Evolutionary conservation across 257 asterid genomes (phyloP).

Genomic region (Thymus mandschuricus): DNA sequence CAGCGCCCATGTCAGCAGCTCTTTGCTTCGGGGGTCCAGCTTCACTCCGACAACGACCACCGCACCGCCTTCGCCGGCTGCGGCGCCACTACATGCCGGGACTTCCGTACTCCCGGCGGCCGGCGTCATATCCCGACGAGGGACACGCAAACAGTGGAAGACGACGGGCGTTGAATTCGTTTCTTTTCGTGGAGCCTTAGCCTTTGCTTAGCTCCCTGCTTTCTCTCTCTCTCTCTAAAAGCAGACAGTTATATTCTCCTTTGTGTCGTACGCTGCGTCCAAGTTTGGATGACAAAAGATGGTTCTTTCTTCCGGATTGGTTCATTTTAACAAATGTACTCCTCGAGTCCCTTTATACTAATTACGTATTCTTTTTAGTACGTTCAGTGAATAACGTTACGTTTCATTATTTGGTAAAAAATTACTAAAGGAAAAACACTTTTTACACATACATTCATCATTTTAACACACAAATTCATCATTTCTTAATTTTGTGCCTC

Average conservation of each 20-base stretch:
- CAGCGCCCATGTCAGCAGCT: conserved; percentile 86
- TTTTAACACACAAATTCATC: background rate
- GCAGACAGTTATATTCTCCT: conserved; percentile 24
- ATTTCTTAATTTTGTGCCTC: too few species aligned
- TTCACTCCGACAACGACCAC: conserved; percentile 81
- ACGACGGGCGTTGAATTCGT: conserved; percentile 24
- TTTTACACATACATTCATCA: background rate
- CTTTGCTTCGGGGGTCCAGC: conserved; percentile 68
- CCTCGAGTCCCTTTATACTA: background rate
- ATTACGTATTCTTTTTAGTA: background rate
- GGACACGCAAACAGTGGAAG: conserved; percentile 18
- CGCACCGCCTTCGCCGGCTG: conserved; percentile 38
- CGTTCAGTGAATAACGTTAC: too few species aligned
- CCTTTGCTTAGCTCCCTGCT: background rate
- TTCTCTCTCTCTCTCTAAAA: conserved; percentile 30
- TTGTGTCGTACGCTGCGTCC: conserved; percentile 32
- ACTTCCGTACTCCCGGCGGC: conserved; percentile 25
- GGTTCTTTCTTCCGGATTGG: conserved; percentile 26
- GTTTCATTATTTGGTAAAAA: too few species aligned
- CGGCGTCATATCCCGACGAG: conserved; percentile 36
- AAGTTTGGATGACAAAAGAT: conserved; percentile 31
- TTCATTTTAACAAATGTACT: background rate
- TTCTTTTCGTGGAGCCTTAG: conserved; percentile 3
- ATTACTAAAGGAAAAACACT: too few species aligned
- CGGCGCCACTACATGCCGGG: conserved; percentile 30